Percentiles rank a stretch among this genome's conserved stretches.
These are phyloP conservation scores for Syncephalastrum contaminatum DNA, from an alignment of 371 early-diverging fungal species.

Conservation along the genomic window DNA sequence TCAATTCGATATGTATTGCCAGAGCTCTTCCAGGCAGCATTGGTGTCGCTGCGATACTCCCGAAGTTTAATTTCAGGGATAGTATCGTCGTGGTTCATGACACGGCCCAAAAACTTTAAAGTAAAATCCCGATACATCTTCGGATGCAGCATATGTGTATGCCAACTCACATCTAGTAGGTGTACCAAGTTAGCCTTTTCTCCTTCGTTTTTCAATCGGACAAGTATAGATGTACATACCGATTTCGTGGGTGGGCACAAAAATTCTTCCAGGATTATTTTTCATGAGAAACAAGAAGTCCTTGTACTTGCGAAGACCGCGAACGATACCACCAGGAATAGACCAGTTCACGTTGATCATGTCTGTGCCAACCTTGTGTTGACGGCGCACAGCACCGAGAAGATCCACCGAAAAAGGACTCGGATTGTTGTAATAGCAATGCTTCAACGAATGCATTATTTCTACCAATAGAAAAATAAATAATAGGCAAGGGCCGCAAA, in stretches of 20 bases:
- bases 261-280: constrained; percentile 13
- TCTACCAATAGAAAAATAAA: neutral
- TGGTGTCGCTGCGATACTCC: constrained; percentile 5
- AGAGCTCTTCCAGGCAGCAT: constrained; percentile 9
- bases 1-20: neutral
- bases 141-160: constrained; percentile 49
- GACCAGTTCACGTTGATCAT: constrained; percentile 15
- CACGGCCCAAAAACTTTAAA: constrained; percentile 22
- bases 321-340: constrained; percentile 2
- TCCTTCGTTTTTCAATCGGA: neutral
- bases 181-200: neutral
- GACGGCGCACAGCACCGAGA: constrained; percentile 31
- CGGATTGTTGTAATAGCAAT: constrained; percentile 16
- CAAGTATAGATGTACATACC: neutral
- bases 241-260: constrained; percentile 43
- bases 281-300: constrained; percentile 19
- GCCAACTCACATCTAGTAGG: constrained; percentile 22
- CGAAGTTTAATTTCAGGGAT: constrained; percentile 21
- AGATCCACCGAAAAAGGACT: constrained; percentile 24
- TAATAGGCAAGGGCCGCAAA: neutral
- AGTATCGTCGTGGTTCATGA: constrained; percentile 49
- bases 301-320: constrained; percentile 17
- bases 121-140: constrained; percentile 32
- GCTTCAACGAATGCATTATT: neutral
- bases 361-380: constrained; percentile 28